Conservation (phyloP, 371 early-diverging fungal genomes). For the Mucor piriformis region DNA sequence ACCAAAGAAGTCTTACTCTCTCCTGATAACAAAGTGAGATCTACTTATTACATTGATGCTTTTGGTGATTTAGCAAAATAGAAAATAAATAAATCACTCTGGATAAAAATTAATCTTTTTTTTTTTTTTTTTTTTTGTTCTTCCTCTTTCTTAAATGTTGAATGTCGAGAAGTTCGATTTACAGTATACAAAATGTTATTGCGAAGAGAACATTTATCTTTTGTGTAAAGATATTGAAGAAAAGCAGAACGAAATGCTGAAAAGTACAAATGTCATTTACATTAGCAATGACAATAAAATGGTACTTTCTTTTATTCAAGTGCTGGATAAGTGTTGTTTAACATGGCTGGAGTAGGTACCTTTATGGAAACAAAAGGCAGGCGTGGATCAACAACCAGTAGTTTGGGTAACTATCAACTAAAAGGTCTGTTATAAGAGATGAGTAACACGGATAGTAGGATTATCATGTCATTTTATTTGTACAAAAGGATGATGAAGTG, state of each 20-base stretch:
- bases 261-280: constrained; percentile 34
- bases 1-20: constrained; percentile 52
- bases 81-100: not conserved
- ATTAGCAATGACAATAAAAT: constrained; percentile 37
- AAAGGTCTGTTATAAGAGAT: not conserved
- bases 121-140: not conserved
- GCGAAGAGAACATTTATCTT: constrained; percentile 52
- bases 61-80: constrained; percentile 54
- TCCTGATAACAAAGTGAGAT: constrained; percentile 51
- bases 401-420: constrained; percentile 37
- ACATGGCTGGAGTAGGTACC: no score
- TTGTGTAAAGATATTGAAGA: constrained; percentile 33
- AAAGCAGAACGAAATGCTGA: constrained; percentile 15
- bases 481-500: constrained; percentile 5
- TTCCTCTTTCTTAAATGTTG: no score
- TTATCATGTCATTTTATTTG: constrained; percentile 45
- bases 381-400: constrained; percentile 25
- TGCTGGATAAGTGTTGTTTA: no score
- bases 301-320: not conserved
- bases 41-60: constrained; percentile 59
- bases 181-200: constrained; percentile 42
- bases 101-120: not conserved
- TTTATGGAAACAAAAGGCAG: constrained; percentile 34
- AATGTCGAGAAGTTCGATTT: constrained; percentile 4
- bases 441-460: constrained; percentile 24